phyloP scores from a whole-genome alignment of 2,329 filamentous ascomycete genomes.

The Epichloe elymi region DNA sequence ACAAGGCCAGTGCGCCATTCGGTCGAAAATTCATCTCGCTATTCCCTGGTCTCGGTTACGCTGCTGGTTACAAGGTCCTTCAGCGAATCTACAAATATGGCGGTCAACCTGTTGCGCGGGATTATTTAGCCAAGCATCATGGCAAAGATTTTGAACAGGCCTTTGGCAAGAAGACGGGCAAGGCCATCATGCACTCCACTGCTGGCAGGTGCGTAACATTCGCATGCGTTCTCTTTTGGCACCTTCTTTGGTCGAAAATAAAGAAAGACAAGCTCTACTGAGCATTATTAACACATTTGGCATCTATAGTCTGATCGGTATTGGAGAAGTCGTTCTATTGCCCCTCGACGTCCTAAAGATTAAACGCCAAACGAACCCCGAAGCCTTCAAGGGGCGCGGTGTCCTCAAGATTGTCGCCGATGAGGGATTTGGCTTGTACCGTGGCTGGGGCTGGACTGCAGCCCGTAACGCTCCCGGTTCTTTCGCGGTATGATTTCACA shows the following conservation, averaged over 20 bases:
- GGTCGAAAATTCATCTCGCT: constrained; percentile 81
- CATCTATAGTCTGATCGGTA: constrained; percentile 65
- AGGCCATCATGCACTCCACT: constrained; percentile 95
- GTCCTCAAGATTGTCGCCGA: constrained; percentile 81
- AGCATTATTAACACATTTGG: not conserved
- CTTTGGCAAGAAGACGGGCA: constrained; percentile 94
- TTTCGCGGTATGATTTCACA: constrained; percentile 62
- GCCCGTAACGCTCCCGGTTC: constrained; percentile 93
- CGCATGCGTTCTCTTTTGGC: not conserved
- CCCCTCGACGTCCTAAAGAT: constrained; percentile 97
- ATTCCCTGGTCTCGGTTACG: constrained; percentile 94
- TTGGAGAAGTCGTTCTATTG: constrained; percentile 90
- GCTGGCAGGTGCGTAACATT: constrained; percentile 57
- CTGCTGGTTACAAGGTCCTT: constrained; percentile 92
- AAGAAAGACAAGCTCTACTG: no score
- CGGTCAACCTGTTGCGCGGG: constrained; percentile 86
- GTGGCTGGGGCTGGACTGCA: constrained; percentile 95
- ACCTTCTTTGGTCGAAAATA: not conserved
- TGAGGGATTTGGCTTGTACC: constrained; percentile 90
- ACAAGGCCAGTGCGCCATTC: constrained; percentile 59
- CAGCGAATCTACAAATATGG: constrained; percentile 99
- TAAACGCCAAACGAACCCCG: constrained; percentile 98
- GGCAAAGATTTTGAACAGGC: constrained; percentile 71
- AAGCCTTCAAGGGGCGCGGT: constrained; percentile 90
- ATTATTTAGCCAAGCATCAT: constrained; percentile 73